phyloP scores from a whole-genome alignment of 1,284 basidiomycete species.

The Trichosporon faecale region DNA sequence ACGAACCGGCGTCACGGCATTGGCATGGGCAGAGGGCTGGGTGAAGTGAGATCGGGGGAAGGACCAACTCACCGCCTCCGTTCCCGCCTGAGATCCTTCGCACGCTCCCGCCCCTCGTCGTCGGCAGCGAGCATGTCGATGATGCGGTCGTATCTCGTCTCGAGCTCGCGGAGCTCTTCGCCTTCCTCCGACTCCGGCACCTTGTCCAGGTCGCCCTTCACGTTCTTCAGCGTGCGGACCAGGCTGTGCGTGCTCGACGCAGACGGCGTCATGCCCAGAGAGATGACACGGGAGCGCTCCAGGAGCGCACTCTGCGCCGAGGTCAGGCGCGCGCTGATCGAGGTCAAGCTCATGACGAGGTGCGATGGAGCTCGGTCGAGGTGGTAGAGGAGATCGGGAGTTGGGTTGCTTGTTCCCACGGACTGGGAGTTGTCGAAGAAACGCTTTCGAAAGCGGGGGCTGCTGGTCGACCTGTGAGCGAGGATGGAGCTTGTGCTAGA shows the following conservation, averaged over 20 bases:
- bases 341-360: constrained; percentile 1
- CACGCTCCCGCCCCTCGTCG: constrained; percentile 44
- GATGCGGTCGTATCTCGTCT: constrained; percentile 43
- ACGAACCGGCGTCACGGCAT: too few species aligned
- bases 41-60: too few species aligned
- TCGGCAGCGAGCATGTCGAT: constrained; percentile 47
- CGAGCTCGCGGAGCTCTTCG: constrained; percentile 30
- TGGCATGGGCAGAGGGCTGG: too few species aligned
- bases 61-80: constrained; percentile 29
- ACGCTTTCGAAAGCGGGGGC: too few species aligned
- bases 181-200: constrained; percentile 28
- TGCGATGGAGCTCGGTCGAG: not conserved
- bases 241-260: constrained; percentile 44
- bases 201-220: constrained; percentile 37
- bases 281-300: constrained; percentile 48
- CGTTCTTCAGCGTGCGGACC: constrained; percentile 39
- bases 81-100: constrained; percentile 32
- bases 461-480: too few species aligned
- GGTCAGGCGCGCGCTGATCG: constrained; percentile 42
- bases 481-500: too few species aligned
- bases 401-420: too few species aligned
- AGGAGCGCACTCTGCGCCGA: constrained; percentile 48
- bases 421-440: too few species aligned
- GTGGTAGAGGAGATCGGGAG: not conserved
- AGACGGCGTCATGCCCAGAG: constrained; percentile 44